A percentile compares a stretch with the other conserved stretches of the same genome.
Evolutionary conservation across 768 basidiomycete genomes (phyloP).

Genomic region (Psilocybe tampanensis): DNA sequence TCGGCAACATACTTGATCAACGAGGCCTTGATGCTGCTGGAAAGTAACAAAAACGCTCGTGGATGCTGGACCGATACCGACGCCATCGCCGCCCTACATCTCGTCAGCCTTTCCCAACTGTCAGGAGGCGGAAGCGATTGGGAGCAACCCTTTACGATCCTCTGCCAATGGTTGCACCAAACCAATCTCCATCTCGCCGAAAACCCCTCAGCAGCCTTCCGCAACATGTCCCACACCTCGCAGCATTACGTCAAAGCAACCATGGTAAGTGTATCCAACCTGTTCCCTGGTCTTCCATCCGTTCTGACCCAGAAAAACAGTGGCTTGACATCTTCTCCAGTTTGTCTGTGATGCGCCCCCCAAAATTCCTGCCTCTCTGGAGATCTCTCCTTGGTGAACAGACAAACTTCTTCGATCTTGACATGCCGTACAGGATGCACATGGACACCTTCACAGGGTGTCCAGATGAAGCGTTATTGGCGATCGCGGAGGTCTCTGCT

Average conservation of each 20-base stretch:
- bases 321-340: conserved; percentile 81
- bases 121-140: conserved; percentile 71
- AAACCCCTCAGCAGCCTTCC: conserved; percentile 61
- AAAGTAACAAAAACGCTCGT: conserved; percentile 52
- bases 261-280: conserved; percentile 54
- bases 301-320: conserved; percentile 36
- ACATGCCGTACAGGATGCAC: conserved; percentile 45
- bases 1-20: conserved; percentile 68
- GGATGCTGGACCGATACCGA: conserved; percentile 65
- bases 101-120: conserved; percentile 73
- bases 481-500: conserved; percentile 72
- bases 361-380: conserved; percentile 68
- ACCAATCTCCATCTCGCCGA: conserved; percentile 65
- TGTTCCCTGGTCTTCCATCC: conserved; percentile 9
- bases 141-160: conserved; percentile 68
- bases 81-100: conserved; percentile 77
- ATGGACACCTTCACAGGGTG: conserved; percentile 78
- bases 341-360: conserved; percentile 60
- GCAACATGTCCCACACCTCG: conserved; percentile 52
- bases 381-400: conserved; percentile 61
- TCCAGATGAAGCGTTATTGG: conserved; percentile 77
- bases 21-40: conserved; percentile 66
- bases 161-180: conserved; percentile 76
- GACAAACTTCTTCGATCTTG: conserved; percentile 46
- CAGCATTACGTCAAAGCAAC: conserved; percentile 70